Conservation (phyloP, 1,139 yeast genomes). For the Yamadazyma trypodendri region DNA sequence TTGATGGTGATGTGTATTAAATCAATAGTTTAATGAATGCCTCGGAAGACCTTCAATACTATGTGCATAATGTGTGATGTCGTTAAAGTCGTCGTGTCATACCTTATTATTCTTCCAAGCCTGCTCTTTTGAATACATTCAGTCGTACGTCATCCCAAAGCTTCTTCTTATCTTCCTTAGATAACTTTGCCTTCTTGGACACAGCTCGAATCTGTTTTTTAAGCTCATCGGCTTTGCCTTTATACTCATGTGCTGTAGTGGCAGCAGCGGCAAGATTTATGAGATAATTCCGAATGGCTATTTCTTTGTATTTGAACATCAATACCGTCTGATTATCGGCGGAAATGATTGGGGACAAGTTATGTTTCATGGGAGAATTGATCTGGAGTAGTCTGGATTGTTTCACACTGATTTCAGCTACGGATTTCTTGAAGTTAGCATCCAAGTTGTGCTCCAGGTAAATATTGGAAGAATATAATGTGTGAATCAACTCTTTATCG, state of each 20-base stretch:
- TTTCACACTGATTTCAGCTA: constrained; percentile 52
- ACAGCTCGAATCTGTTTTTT: constrained; percentile 25
- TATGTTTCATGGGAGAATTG: constrained; percentile 25
- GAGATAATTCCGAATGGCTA: constrained; percentile 50
- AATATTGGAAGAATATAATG: constrained; percentile 40
- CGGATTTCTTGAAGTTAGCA: constrained; percentile 42
- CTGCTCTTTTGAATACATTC: constrained; percentile 50
- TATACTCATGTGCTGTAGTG: constrained; percentile 53
- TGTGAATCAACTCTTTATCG: constrained; percentile 44
- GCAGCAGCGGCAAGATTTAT: constrained; percentile 56
- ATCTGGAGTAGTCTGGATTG: constrained; percentile 48
- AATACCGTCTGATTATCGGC: constrained; percentile 27
- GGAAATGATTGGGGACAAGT: constrained; percentile 27
- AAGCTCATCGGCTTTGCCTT: constrained; percentile 34
- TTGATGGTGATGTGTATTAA: constrained; percentile 15
- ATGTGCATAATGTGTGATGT: neutral
- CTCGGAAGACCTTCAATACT: too few relatives aligned
- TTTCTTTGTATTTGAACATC: constrained; percentile 41
- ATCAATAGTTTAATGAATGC: too few relatives aligned
- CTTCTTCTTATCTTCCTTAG: constrained; percentile 42
- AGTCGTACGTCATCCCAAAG: constrained; percentile 52
- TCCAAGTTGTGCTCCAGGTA: constrained; percentile 52
- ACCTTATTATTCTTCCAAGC: constrained; percentile 29
- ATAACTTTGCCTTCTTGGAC: constrained; percentile 33
- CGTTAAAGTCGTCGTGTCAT: neutral